Conservation (phyloP, 352 stramenopile species). For the Globisporangium recalcitrans region DNA sequence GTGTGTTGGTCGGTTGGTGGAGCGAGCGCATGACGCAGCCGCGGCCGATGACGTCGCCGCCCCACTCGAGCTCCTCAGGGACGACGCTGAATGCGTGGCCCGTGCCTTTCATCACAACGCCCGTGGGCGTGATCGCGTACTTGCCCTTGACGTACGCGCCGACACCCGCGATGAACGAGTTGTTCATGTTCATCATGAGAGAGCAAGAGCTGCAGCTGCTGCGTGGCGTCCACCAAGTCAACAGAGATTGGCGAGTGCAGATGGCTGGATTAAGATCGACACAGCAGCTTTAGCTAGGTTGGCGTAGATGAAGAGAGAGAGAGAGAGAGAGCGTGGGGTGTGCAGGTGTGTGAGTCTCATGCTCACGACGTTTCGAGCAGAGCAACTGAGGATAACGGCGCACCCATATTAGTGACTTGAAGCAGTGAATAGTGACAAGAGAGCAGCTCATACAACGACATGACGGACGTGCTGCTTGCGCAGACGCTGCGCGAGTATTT, state of each 20-base stretch:
- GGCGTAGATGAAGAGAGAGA: background rate
- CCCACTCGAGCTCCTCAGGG: conserved; percentile 74
- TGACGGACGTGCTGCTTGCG: background rate
- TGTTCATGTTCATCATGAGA: conserved; percentile 45
- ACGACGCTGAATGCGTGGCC: conserved; percentile 74
- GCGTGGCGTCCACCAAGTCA: background rate
- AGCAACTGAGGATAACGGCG: background rate
- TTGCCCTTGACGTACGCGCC: conserved; percentile 78
- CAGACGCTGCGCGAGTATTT: conserved; percentile 24
- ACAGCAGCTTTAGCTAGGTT: background rate
- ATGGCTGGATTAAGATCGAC: background rate
- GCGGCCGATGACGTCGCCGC: conserved; percentile 64
- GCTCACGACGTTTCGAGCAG: conserved; percentile 12
- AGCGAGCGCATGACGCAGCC: conserved; percentile 62
- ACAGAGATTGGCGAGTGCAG: conserved; percentile 16
- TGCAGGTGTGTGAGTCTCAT: conserved; percentile 8
- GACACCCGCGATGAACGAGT: conserved; percentile 68
- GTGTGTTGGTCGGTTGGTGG: conserved; percentile 68
- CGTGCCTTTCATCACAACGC: conserved; percentile 76
- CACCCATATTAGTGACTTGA: background rate
- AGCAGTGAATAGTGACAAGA: background rate
- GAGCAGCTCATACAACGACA: background rate
- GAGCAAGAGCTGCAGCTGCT: background rate
- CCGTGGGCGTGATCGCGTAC: conserved; percentile 74
- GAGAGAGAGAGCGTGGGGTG: background rate